Percentiles rank a stretch among this genome's conserved stretches.
phyloP scores from a whole-genome alignment of 1,139 yeast genomes.

The Suhomyces chickasaworum region DNA sequence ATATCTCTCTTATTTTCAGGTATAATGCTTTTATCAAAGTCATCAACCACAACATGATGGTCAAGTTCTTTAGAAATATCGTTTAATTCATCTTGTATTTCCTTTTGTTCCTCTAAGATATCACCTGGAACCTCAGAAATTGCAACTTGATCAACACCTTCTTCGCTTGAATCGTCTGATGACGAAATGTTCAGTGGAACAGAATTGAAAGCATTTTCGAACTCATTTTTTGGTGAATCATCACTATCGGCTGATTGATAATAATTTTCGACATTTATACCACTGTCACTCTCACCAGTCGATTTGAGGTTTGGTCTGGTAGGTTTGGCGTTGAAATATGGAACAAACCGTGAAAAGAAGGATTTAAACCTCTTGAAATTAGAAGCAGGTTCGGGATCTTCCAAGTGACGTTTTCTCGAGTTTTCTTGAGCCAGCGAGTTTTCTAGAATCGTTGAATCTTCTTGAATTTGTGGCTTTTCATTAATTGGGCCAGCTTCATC shows the following conservation, averaged over 20 bases:
- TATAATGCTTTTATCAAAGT: background rate
- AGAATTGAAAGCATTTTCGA: background rate
- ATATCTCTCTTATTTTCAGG: background rate
- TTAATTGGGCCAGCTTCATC: too few relatives aligned
- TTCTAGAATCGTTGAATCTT: too few relatives aligned
- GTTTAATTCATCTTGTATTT: background rate
- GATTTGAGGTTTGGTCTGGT: background rate
- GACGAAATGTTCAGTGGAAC: background rate
- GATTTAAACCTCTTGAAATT: slow-evolving; percentile 7
- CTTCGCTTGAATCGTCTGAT: background rate
- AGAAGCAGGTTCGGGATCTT: background rate
- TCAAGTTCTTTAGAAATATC: background rate
- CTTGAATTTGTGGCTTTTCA: too few relatives aligned
- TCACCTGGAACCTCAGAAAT: background rate
- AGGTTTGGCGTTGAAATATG: background rate
- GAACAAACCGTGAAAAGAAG: slow-evolving; percentile 2
- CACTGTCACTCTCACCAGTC: slow-evolving; percentile 1
- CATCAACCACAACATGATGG: background rate
- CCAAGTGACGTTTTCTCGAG: background rate
- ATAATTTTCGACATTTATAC: background rate
- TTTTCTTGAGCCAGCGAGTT: background rate
- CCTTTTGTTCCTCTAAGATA: background rate
- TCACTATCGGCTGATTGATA: too few relatives aligned
- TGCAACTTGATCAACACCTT: background rate
- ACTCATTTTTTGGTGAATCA: background rate